These are phyloP conservation scores for Lentinus brumalis DNA, from an alignment of 768 basidiomycete genomes.

Conservation along the genomic window DNA sequence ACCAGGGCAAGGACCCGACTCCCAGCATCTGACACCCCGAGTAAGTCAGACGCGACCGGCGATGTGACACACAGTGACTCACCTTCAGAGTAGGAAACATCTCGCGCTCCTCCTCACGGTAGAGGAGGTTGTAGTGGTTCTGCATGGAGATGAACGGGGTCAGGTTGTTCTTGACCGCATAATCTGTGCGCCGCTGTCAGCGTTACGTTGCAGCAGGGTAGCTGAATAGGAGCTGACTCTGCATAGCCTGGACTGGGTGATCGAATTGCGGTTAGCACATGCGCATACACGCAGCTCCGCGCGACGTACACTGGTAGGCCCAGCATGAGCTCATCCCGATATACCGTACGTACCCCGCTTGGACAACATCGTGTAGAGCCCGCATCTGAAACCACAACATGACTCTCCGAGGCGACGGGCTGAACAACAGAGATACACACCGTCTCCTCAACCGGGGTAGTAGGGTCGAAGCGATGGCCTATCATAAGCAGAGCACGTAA, in stretches of 20 bases:
- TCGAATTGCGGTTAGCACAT: too few species aligned
- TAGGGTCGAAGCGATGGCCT: conserved; percentile 38
- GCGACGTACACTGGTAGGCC: conserved; percentile 20
- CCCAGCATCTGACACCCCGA: conserved; percentile 28
- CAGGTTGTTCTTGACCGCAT: conserved; percentile 41
- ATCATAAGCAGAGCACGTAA: too few species aligned
- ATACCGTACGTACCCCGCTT: conserved; percentile 46
- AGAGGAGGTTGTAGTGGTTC: conserved; percentile 57
- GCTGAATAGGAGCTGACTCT: conserved; percentile 34
- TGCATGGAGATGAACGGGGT: conserved; percentile 69
- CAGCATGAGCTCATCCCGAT: conserved; percentile 43
- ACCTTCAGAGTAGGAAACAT: conserved; percentile 50
- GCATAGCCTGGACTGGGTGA: conserved; percentile 35
- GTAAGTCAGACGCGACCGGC: too few species aligned
- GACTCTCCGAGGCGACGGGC: conserved; percentile 19
- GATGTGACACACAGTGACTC: too few species aligned
- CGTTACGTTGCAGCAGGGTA: too few species aligned
- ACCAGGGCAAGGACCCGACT: conserved; percentile 44
- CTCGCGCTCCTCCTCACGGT: conserved; percentile 63
- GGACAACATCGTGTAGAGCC: conserved; percentile 50
- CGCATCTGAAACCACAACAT: conserved; percentile 2
- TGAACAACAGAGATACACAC: conserved; percentile 32
- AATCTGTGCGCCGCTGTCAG: conserved; percentile 32
- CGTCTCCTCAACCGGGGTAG: conserved; percentile 43
- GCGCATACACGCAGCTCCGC: too few species aligned